Conservation (phyloP, 768 basidiomycete species). For the Mycena kentingensis region DNA sequence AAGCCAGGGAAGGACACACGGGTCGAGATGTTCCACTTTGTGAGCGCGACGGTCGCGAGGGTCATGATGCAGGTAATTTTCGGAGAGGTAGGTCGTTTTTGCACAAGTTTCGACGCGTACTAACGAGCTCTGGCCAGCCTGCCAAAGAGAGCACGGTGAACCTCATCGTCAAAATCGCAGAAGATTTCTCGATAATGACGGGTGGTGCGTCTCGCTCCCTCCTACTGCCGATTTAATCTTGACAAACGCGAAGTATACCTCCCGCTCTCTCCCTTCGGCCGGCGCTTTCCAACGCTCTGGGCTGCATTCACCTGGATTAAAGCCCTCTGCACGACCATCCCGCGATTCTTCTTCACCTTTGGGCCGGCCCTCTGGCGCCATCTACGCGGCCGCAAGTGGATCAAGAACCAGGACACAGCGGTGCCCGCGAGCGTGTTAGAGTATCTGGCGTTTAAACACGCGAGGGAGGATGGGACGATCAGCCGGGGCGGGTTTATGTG, state of each 20-base stretch:
- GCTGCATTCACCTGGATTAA: conserved; percentile 10
- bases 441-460: conserved; percentile 15
- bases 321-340: conserved; percentile 15
- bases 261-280: conserved; percentile 13
- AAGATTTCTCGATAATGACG: conserved; percentile 17
- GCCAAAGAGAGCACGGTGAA: conserved; percentile 28
- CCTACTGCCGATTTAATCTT: not conserved
- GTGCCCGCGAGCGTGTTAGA: conserved; percentile 16
- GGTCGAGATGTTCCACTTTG: conserved; percentile 32
- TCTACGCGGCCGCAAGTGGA: conserved; percentile 14
- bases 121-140: conserved; percentile 18
- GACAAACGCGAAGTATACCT: conserved; percentile 13
- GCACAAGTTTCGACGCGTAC: not conserved
- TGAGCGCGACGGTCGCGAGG: conserved; percentile 32
- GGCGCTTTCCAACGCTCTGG: conserved; percentile 14
- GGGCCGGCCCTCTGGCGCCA: conserved; percentile 20
- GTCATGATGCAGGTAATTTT: conserved; percentile 33
- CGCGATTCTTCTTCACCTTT: conserved; percentile 16
- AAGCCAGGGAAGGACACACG: conserved; percentile 7
- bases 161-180: too few relatives aligned
- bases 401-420: conserved; percentile 4
- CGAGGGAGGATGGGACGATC: conserved; percentile 8
- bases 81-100: conserved; percentile 18
- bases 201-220: conserved; percentile 9
- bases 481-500: conserved; percentile 15